Base-by-base conservation (phyloP, 2,329 filamentous ascomycete genomes). In the Cercospora beticola region DNA sequence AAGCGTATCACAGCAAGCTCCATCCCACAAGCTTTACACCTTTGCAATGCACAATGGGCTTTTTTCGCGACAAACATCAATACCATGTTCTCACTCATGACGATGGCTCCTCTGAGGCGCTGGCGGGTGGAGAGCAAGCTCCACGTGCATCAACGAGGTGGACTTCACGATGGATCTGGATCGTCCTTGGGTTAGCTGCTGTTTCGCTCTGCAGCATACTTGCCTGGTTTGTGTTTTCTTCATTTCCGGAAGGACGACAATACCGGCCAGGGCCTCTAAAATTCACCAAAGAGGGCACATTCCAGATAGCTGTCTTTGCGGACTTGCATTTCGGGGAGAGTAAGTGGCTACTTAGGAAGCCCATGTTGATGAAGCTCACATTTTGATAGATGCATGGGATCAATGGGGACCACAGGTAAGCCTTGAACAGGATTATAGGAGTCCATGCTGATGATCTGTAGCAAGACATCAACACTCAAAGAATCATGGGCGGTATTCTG, bases 311-410 rank as follows among this genome's bases (percentile, higher is more conserved):
- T 1, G 83, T 92, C 12, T 90, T 93, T 69, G 85, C 87, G 30
- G 90, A 93, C 72, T 78, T 92, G 7, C 90, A 93, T 76, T 90
- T 90, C 75, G 90, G 89, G 9, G 90, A 93, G 64, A 75, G 73
- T 72, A 72, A 10, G 69, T 40, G 49, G 33, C 84, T 82, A 85
- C 71, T 31, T 5, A 4, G 9, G n/a, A 1, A 46, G 73, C 12
- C 6, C 9, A 21, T 16, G 28, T 7, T 16, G 6, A 52, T 33
- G 81, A 83, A 26, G 3, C 82, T 81, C 76, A 79, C 81, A 36
- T 33, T 71, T 76, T 4, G n/a, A 18, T 23, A 73, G 73, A 74
- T 58, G 72, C 72, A 5, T 75, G 74, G 74, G 68, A 73, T 14
- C 26, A 66, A 12, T 87, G 82, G 81, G 80, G 82, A 0, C 68